Conservation (phyloP, 768 basidiomycete species). For the Trametes gibbosa region DNA sequence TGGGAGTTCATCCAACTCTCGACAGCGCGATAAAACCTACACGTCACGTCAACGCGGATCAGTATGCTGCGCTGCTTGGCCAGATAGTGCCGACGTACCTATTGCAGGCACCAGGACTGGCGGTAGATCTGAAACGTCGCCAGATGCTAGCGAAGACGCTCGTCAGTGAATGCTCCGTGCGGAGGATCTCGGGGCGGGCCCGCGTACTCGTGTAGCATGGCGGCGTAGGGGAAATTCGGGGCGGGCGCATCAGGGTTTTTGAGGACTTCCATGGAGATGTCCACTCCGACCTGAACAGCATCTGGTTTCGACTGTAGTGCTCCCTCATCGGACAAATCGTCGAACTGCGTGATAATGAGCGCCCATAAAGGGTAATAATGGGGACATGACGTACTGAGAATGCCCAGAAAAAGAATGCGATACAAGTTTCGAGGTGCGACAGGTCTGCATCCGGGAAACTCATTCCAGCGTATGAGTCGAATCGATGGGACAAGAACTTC, state of each 20-base stretch:
- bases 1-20: constrained; percentile 36
- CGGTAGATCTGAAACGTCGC: constrained; percentile 35
- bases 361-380: neutral
- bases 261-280: constrained; percentile 32
- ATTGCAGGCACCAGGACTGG: constrained; percentile 35
- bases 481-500: constrained; percentile 37
- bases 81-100: constrained; percentile 23
- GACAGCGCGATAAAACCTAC: constrained; percentile 35
- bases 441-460: constrained; percentile 38
- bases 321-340: constrained; percentile 38
- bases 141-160: constrained; percentile 27
- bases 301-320: constrained; percentile 35
- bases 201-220: constrained; percentile 39
- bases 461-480: constrained; percentile 38
- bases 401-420: constrained; percentile 40
- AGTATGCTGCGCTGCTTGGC: neutral
- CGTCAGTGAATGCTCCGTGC: constrained; percentile 4
- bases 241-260: constrained; percentile 27
- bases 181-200: neutral
- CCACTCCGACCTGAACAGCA: constrained; percentile 33
- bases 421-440: constrained; percentile 34
- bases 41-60: neutral
- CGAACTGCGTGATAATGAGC: constrained; percentile 26
- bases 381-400: constrained; percentile 30
- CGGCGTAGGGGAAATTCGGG: constrained; percentile 36